phyloP scores from a whole-genome alignment of 1,139 yeast genomes.

The Magnusiomyces tetraspermus region DNA sequence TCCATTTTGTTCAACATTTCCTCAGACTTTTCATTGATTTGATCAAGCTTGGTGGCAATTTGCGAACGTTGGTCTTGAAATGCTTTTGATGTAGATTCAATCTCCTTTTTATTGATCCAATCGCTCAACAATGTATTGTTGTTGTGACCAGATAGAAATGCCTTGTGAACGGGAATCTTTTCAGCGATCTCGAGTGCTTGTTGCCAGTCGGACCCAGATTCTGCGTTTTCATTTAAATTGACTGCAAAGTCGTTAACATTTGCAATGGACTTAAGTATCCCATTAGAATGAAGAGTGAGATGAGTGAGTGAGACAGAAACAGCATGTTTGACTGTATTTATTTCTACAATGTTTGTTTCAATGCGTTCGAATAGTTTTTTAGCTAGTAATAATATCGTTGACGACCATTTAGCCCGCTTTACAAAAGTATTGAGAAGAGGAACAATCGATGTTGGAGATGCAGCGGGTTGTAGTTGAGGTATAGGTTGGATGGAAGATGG shows the following conservation, averaged over 20 bases:
- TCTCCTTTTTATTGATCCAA: slow-evolving; percentile 22
- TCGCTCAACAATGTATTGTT: slow-evolving; percentile 16
- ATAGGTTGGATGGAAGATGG: slow-evolving; percentile 4
- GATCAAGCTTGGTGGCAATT: slow-evolving; percentile 13
- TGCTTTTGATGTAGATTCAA: slow-evolving; percentile 15
- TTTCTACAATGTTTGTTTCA: slow-evolving; percentile 15
- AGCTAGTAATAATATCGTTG: slow-evolving; percentile 7
- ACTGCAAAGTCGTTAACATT: slow-evolving; percentile 22
- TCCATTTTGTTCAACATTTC: slow-evolving; percentile 19
- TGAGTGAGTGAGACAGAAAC: slow-evolving; percentile 26
- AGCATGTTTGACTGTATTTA: slow-evolving; percentile 23
- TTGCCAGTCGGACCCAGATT: slow-evolving; percentile 22
- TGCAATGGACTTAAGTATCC: slow-evolving; percentile 22
- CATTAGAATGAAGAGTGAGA: slow-evolving; percentile 24
- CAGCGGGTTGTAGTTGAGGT: slow-evolving; percentile 8
- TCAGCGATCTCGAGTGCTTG: slow-evolving; percentile 16
- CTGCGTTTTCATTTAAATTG: slow-evolving; percentile 21
- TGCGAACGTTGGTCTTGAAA: slow-evolving; percentile 13
- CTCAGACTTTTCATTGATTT: slow-evolving; percentile 17
- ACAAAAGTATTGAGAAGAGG: slow-evolving; percentile 12
- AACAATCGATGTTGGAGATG: slow-evolving; percentile 12
- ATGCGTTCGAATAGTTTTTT: slow-evolving; percentile 11
- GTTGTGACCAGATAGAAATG: slow-evolving; percentile 12
- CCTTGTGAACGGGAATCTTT: slow-evolving; percentile 11
- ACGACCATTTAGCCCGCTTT: slow-evolving; percentile 16